Base-by-base conservation (phyloP, 108 stramenopile genomes). In the Epithemia pelagica region DNA sequence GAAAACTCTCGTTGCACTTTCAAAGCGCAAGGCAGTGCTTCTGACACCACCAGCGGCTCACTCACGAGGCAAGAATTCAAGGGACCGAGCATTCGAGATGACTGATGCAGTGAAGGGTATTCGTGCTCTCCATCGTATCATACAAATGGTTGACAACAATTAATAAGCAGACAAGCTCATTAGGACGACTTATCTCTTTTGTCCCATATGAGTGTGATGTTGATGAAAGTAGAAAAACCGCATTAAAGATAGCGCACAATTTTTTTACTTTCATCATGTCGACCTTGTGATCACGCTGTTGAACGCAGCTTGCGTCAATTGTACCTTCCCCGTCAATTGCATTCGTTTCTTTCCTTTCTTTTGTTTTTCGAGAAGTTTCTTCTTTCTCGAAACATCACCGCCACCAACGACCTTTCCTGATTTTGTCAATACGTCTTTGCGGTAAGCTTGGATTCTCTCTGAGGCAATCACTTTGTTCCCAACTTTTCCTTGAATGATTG, bases 351-450 rank as follows among this genome's bases (percentile, higher is more conserved):
- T 99, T 37, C 99, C 99, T 55, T 81, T 74, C 69, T 98, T 98
- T 75, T 99, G 99, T 73, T 98, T 98, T 76, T 99, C 96, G 21
- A 98, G 71, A 8, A 99, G 84, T 74, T 99, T 99, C 79, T 95
- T 96, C 75, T 99, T 99, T 52, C 99, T 73, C 24, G 94, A 79
- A 30, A 96, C 78, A 74, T 99, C 99, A 0, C 97, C 97, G 19
- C 99, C 99, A 56, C 97, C 97, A 0, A 99, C 97, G 0, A 85
- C 84, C 65, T 99, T 99, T 1, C 89, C 91, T 22, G 82, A 89
- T 51, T 87, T 98, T 3, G 89, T 89, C 52, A 98, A 71, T 0
- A 99, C 99, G 69, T 99, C 97, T 70, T 99, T 99, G 53, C 97
- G 67, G 32, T 88, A 94, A 8, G 96, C 91, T 52, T 83, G 57